Conservation (phyloP, 306 rosid species). For the Ammopiptanthus mongolicus region DNA sequence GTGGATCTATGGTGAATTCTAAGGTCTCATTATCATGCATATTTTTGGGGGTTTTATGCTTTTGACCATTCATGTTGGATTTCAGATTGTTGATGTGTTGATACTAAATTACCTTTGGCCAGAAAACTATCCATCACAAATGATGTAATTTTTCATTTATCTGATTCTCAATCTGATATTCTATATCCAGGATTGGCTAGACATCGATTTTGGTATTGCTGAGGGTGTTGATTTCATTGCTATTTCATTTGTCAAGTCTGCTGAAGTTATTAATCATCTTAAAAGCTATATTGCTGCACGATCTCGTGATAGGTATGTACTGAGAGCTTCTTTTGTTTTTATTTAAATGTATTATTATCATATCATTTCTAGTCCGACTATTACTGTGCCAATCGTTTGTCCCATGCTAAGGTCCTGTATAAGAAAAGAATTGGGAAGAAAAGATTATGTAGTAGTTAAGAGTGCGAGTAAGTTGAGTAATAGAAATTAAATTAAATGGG, state of each 20-base stretch:
- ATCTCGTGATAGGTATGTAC: slow-evolving; percentile 61
- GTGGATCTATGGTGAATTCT: background rate
- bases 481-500: too few relatives aligned
- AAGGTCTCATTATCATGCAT: background rate
- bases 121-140: background rate
- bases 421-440: too few relatives aligned
- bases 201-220: slow-evolving; percentile 94
- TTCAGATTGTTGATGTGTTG: background rate
- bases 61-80: background rate
- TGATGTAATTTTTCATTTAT: slow-evolving; percentile 18
- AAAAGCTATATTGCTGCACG: slow-evolving; percentile 97
- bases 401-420: too few relatives aligned
- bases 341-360: background rate
- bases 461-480: too few relatives aligned
- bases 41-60: background rate
- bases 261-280: slow-evolving; percentile 97
- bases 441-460: too few relatives aligned
- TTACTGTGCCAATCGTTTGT: too few relatives aligned
- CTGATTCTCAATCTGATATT: slow-evolving; percentile 22
- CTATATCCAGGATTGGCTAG: slow-evolving; percentile 87
- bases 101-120: background rate
- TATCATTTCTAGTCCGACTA: background rate
- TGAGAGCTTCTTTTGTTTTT: background rate
- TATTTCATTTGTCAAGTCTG: slow-evolving; percentile 95
- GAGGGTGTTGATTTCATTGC: slow-evolving; percentile 96